These are phyloP conservation scores for Panaeolus papilionaceus DNA, from an alignment of 768 basidiomycete species.

Conservation along the genomic window DNA sequence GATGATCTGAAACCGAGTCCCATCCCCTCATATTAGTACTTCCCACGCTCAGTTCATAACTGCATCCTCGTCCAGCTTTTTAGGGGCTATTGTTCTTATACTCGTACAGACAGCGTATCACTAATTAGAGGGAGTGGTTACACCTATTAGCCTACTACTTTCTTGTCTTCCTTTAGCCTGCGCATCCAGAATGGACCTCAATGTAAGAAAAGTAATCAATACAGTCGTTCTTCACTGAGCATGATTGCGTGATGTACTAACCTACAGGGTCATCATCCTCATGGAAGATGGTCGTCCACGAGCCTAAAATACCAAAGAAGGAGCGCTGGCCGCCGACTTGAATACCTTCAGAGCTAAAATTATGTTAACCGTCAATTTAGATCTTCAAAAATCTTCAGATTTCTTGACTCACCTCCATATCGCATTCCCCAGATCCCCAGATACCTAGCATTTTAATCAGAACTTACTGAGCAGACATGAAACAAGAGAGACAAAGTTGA, in stretches of 20 bases:
- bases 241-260: conserved; percentile 27
- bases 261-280: conserved; percentile 52
- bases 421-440: conserved; percentile 56
- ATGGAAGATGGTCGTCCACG: conserved; percentile 54
- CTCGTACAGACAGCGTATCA: background rate
- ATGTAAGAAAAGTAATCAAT: conserved; percentile 8
- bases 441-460: conserved; percentile 39
- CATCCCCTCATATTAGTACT: conserved; percentile 1
- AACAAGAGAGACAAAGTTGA: background rate
- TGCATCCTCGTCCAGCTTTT: background rate
- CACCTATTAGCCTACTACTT: background rate
- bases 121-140: background rate
- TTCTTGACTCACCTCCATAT: conserved; percentile 58
- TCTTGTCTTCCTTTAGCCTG: conserved; percentile 20
- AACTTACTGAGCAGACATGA: background rate
- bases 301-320: conserved; percentile 60
- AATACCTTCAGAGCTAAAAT: conserved; percentile 60
- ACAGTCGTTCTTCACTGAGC: background rate
- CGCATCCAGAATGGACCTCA: conserved; percentile 46
- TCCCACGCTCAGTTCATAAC: conserved; percentile 1
- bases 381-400: background rate
- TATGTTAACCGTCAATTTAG: background rate
- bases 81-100: background rate
- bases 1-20: conserved; percentile 16
- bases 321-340: conserved; percentile 69